A percentile compares a stretch with the other conserved stretches of the same genome.
Conservation (phyloP, 495 filamentous ascomycete species). For the Astrothelium macrocarpum region DNA sequence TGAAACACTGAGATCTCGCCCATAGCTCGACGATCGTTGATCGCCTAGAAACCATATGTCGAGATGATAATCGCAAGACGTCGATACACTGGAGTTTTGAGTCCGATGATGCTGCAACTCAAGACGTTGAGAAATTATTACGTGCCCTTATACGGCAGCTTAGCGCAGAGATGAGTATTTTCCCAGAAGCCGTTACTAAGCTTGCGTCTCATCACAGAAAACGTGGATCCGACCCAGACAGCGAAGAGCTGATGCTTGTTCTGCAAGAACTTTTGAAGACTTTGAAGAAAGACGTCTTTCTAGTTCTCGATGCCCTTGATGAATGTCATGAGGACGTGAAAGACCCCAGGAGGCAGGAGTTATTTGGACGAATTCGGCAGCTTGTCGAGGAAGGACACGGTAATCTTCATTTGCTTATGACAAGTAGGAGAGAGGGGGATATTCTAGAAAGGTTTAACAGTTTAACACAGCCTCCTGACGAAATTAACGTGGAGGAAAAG, state of each 20-base stretch:
- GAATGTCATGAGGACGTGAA: neutral
- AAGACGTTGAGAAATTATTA: neutral
- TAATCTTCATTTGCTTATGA: neutral
- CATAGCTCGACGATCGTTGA: neutral
- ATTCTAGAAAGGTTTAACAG: neutral
- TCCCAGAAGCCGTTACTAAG: neutral
- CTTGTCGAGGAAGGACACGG: neutral
- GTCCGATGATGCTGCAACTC: neutral
- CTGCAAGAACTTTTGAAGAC: neutral
- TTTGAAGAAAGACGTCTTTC: neutral
- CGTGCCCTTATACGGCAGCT: neutral
- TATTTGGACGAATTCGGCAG: neutral
- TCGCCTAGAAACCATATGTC: neutral
- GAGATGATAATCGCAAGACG: neutral
- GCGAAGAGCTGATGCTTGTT: neutral
- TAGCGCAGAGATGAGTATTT: neutral
- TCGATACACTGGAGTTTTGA: neutral
- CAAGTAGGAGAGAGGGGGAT: neutral
- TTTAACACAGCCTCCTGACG: neutral
- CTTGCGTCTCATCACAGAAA: neutral
- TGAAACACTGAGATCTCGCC: neutral
- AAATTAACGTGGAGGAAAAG: neutral
- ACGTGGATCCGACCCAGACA: neutral
- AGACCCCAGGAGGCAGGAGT: neutral
- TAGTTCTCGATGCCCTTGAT: neutral